Evolutionary conservation across 2,329 filamentous ascomycete species (phyloP).

Genomic region (Colletotrichum trifolii): DNA sequence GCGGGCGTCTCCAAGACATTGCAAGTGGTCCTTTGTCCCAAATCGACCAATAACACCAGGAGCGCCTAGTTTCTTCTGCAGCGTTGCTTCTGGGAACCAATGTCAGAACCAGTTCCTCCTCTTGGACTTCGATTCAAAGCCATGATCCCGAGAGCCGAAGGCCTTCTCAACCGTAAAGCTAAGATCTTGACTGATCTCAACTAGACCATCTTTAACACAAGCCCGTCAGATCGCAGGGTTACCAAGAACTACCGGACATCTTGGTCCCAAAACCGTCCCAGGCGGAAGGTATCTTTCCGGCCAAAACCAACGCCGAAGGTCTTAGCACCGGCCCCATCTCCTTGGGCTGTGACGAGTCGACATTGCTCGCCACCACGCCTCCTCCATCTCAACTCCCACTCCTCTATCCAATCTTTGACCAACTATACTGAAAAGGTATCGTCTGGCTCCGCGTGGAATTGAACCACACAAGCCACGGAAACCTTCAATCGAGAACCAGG

Average conservation of each 20-base stretch:
- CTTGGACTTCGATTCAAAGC: neutral
- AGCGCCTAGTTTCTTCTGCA: no score
- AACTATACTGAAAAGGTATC: neutral
- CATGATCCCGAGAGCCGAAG: neutral
- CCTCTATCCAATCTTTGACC: neutral
- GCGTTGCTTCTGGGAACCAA: no score
- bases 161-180: neutral
- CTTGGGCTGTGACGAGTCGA: neutral
- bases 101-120: no score
- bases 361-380: constrained; percentile 1
- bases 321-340: constrained; percentile 3
- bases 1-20: neutral
- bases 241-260: neutral
- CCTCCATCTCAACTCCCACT: neutral
- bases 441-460: neutral
- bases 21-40: neutral
- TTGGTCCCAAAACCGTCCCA: neutral
- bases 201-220: neutral
- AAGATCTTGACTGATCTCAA: neutral
- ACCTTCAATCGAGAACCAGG: no score
- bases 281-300: constrained; percentile 6
- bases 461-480: neutral
- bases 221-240: neutral
- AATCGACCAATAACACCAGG: neutral
- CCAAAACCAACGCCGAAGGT: neutral